Evolutionary conservation across 2,329 filamentous ascomycete species (phyloP).

Genomic region (Parasarocladium wereldwijsianum): DNA sequence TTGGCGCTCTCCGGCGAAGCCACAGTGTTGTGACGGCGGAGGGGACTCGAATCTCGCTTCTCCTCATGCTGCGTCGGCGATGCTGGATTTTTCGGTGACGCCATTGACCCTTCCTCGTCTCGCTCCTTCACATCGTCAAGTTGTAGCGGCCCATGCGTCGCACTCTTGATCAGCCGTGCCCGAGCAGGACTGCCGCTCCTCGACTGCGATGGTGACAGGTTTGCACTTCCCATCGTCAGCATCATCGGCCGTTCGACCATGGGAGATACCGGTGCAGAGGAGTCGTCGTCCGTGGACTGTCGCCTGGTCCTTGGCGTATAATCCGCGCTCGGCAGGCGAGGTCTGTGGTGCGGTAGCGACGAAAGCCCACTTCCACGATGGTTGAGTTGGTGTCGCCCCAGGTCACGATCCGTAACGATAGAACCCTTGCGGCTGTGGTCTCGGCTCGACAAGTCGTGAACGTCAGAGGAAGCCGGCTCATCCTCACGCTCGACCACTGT

Average conservation of each 20-base stretch:
- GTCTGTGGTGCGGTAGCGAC: conserved; percentile 12
- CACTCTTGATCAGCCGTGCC: conserved; percentile 39
- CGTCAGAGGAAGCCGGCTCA: too few relatives aligned
- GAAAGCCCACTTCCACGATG: too few relatives aligned
- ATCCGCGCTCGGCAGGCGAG: conserved; percentile 31
- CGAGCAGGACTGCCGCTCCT: conserved; percentile 48
- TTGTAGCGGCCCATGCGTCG: too few relatives aligned
- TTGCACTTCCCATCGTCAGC: conserved; percentile 25
- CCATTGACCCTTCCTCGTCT: too few relatives aligned
- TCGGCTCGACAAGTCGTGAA: too few relatives aligned
- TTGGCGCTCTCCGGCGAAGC: conserved; percentile 32
- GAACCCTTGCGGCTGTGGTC: conserved; percentile 23
- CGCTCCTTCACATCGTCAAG: too few relatives aligned
- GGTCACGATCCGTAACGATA: too few relatives aligned
- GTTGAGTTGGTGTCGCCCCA: too few relatives aligned
- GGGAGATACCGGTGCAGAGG: conserved; percentile 35
- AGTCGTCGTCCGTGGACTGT: conserved; percentile 27
- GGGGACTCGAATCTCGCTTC: too few relatives aligned
- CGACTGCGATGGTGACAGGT: conserved; percentile 48
- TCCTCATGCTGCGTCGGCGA: too few relatives aligned
- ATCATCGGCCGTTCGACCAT: conserved; percentile 21
- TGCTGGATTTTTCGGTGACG: too few relatives aligned
- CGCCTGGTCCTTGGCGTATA: conserved; percentile 24
- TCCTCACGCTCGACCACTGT: conserved; percentile 18
- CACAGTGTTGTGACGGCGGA: too few relatives aligned